Conservation (phyloP, 2,329 filamentous ascomycete genomes). For the Drechslerella stenobrocha region DNA sequence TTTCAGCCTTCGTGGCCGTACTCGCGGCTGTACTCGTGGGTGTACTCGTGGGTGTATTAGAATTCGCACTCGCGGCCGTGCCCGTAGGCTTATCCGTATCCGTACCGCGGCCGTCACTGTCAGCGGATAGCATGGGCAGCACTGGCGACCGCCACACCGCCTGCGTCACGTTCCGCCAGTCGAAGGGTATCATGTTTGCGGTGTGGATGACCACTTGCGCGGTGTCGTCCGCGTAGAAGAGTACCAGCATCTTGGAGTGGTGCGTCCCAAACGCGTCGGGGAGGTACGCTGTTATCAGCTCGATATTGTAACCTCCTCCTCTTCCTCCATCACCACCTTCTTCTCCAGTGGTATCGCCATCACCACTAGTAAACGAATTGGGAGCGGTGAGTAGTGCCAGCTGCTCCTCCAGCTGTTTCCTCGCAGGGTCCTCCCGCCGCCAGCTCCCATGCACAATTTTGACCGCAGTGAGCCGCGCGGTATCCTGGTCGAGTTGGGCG, state of each 20-base stretch:
- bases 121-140: slow-evolving; percentile 65
- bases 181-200: slow-evolving; percentile 83
- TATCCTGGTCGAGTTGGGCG: slow-evolving; percentile 62
- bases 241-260: slow-evolving; percentile 82
- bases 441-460: slow-evolving; percentile 67
- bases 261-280: slow-evolving; percentile 85
- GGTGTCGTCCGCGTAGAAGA: slow-evolving; percentile 74
- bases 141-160: slow-evolving; percentile 76
- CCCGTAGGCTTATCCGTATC: no score
- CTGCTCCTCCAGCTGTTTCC: slow-evolving; percentile 16
- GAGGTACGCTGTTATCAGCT: slow-evolving; percentile 74
- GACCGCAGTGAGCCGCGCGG: slow-evolving; percentile 60
- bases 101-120: no score
- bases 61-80: no score
- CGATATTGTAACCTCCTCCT: slow-evolving; percentile 64
- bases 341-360: no score
- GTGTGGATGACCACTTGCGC: slow-evolving; percentile 84
- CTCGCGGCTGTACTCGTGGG: no score
- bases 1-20: slow-evolving; percentile 6
- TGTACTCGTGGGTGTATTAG: no score
- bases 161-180: slow-evolving; percentile 88
- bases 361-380: no score
- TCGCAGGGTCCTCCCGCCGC: slow-evolving; percentile 52
- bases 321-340: no score
- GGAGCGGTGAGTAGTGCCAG: background rate